Percentiles rank a stretch among this genome's conserved stretches.
Conservation (phyloP, 805 yeast genomes). For the Lachancea cidri region DNA sequence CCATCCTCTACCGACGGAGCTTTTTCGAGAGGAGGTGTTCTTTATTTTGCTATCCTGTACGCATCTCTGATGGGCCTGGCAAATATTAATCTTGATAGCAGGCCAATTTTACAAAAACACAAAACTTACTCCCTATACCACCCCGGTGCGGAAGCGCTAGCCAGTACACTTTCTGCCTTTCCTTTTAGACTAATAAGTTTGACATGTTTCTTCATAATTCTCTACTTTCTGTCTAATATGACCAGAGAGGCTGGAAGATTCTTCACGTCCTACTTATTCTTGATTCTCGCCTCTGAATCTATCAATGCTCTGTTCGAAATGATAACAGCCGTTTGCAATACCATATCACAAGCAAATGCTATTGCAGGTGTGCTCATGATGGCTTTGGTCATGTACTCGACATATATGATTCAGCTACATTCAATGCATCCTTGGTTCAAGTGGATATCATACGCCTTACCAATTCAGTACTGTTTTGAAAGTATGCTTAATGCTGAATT, state of each 20-base stretch:
- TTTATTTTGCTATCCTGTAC: conserved; percentile 56
- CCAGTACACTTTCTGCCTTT: conserved; percentile 53
- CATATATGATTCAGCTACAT: conserved; percentile 55
- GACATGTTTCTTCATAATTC: conserved; percentile 41
- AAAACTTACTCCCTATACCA: conserved; percentile 65
- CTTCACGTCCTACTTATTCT: conserved; percentile 45
- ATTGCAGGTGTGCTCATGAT: conserved; percentile 49
- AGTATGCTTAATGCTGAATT: conserved; percentile 61
- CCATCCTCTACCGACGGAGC: conserved; percentile 49
- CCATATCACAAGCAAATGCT: conserved; percentile 50
- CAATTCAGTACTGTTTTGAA: conserved; percentile 53
- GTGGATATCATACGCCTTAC: conserved; percentile 53
- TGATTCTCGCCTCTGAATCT: conserved; percentile 21
- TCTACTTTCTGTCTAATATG: conserved; percentile 54
- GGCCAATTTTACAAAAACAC: conserved; percentile 66
- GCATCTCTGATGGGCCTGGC: conserved; percentile 46
- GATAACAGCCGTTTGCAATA: conserved; percentile 45
- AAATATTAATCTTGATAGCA: conserved; percentile 44
- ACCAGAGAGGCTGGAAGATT: conserved; percentile 47
- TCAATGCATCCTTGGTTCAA: conserved; percentile 62
- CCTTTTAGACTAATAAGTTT: conserved; percentile 52
- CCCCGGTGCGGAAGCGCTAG: conserved; percentile 69
- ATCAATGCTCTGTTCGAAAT: conserved; percentile 42
- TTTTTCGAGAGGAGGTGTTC: conserved; percentile 58
- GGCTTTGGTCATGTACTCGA: conserved; percentile 49